Conservation (phyloP, 805 yeast genomes). For the Limtongia smithiae region DNA sequence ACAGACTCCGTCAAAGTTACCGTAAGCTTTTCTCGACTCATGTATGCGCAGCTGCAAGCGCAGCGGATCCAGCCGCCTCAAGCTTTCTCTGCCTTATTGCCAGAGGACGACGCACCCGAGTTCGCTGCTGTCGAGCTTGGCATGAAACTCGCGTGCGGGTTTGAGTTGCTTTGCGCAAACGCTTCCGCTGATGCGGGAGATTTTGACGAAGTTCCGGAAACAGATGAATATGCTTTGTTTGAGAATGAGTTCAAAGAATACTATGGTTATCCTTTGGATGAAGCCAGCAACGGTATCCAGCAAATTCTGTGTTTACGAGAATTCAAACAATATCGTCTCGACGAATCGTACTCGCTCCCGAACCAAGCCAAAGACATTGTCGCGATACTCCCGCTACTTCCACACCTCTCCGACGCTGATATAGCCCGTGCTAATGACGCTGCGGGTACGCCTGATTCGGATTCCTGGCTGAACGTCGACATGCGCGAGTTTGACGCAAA, state of each 20-base stretch:
- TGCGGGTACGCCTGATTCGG: slow-evolving; percentile 28
- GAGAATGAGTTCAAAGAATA: too few species aligned
- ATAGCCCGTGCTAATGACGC: slow-evolving; percentile 23
- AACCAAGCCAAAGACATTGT: neutral
- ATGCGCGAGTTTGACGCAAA: slow-evolving; percentile 19
- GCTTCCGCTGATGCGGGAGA: slow-evolving; percentile 5
- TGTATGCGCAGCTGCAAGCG: slow-evolving; percentile 31
- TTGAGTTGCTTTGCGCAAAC: slow-evolving; percentile 30
- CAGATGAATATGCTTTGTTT: slow-evolving; percentile 1
- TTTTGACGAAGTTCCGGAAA: slow-evolving; percentile 1
- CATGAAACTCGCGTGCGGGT: slow-evolving; percentile 30
- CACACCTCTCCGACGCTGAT: slow-evolving; percentile 12
- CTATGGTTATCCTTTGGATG: too few species aligned
- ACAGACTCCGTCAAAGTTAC: slow-evolving; percentile 28
- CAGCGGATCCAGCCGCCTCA: slow-evolving; percentile 24
- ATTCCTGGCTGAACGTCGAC: slow-evolving; percentile 27
- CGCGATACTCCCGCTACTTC: neutral
- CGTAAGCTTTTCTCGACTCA: slow-evolving; percentile 26
- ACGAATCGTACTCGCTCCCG: too few species aligned
- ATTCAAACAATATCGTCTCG: too few species aligned
- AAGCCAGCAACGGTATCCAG: too few species aligned
- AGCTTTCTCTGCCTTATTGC: slow-evolving; percentile 18
- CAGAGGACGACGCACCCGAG: slow-evolving; percentile 3
- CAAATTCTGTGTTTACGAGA: too few species aligned
- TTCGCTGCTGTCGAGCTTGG: slow-evolving; percentile 28